Base-by-base conservation (phyloP, 805 yeast species). In the Yarrowia sp. region DNA sequence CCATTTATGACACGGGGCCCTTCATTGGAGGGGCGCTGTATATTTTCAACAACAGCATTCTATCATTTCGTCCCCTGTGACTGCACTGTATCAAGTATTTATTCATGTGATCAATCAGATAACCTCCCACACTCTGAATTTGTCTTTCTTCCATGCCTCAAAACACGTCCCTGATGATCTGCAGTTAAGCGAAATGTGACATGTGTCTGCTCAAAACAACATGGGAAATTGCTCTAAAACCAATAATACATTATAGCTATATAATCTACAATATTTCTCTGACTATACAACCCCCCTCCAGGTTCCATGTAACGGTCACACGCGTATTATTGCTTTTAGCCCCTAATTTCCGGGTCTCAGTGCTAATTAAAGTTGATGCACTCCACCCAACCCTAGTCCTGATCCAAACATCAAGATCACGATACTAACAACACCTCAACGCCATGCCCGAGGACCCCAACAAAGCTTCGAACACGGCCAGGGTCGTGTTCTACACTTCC, bases 371-470 rank as follows among this genome's bases (percentile, higher is more conserved):
- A 31, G 55, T 48, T 48, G 41, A 35, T 48, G 55, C 55, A 48
- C 55, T 48, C 55, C 55, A 48, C 55, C 55, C 41, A 48, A 48
- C 55, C 55, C 55, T 48, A 48, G 55, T 48, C 55, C 55, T 48
- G 55, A 48, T 48, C 55, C 31, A 48, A 48, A 48, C 55, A 48
- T 48, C 55, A 31, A 48, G 55, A 48, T 35, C 55, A 48, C 41
- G 47, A 55, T 41, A 45, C 36, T 39, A 55, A 55, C 47, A 41
- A 36, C 22, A 10, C 47, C 15, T 13, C 22, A 28, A 28, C 36
- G 15, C 15, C 33, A 43, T 43, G 51, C 51, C 51, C 33, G 64
- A 58, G n/a, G 51, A 58, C 51, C 9, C 41, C 33, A 58, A 43
- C 50, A 43, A 13, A 9, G 61, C 61, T 15, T 55, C 61, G 28